phyloP scores from a whole-genome alignment of 2,329 filamentous ascomycete genomes.

The Phialophora verrucosa region DNA sequence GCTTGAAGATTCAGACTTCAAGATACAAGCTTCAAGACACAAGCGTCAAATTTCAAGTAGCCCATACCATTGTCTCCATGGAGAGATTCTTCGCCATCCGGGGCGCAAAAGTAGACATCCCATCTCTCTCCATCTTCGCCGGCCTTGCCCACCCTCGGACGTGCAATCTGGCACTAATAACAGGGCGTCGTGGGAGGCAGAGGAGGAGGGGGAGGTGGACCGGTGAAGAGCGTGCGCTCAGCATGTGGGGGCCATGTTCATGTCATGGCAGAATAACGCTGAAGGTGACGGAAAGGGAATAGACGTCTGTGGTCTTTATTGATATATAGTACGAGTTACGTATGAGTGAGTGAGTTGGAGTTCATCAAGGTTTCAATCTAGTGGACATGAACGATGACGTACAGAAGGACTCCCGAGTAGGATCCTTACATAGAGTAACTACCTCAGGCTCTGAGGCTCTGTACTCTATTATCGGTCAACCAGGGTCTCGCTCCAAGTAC shows the following conservation, averaged over 20 bases:
- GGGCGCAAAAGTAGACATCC: conserved; percentile 38
- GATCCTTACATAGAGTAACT: no score
- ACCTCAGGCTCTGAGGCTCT: no score
- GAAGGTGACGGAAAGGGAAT: neutral
- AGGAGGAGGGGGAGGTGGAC: neutral
- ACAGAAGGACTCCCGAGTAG: no score
- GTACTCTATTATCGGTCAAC: no score
- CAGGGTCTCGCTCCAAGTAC: no score
- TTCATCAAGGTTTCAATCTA: no score
- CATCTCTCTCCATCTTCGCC: conserved; percentile 32
- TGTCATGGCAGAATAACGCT: neutral
- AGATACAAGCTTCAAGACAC: neutral
- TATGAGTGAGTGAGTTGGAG: no score
- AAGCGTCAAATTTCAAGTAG: neutral
- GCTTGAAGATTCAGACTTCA: neutral
- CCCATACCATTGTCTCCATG: conserved; percentile 36
- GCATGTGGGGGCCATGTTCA: neutral
- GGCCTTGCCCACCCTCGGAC: neutral
- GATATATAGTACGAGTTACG: neutral
- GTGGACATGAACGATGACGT: no score
- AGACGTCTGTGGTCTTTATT: neutral
- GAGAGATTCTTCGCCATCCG: conserved; percentile 36
- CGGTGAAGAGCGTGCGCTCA: neutral
- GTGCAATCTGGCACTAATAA: neutral
- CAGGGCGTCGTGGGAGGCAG: neutral